These are phyloP conservation scores for Sporisorium iseilematis-ciliati DNA, from an alignment of 1,284 basidiomycete genomes.

Conservation along the genomic window DNA sequence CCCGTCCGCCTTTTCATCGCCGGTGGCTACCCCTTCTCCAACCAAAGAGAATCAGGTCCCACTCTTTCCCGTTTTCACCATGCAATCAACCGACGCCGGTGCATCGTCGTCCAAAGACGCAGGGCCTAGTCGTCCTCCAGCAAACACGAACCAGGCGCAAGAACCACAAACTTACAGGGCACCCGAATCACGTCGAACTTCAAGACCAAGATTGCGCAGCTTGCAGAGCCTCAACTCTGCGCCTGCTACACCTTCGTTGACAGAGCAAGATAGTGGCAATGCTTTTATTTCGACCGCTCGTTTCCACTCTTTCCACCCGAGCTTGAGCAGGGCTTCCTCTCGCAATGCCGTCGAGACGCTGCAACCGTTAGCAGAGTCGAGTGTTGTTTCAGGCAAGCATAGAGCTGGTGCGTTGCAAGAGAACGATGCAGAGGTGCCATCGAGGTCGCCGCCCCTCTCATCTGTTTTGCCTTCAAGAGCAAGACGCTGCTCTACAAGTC, in stretches of 20 bases:
- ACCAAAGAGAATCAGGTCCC: slow-evolving; percentile 33
- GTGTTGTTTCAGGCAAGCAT: slow-evolving; percentile 8
- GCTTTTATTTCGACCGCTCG: slow-evolving; percentile 31
- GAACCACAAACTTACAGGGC: slow-evolving; percentile 12
- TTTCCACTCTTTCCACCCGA: slow-evolving; percentile 27
- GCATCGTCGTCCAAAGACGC: slow-evolving; percentile 11
- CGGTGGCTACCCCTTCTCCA: slow-evolving; percentile 36
- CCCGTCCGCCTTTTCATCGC: slow-evolving; percentile 40
- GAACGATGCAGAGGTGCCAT: not conserved
- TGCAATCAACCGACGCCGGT: slow-evolving; percentile 2
- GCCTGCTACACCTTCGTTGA: slow-evolving; percentile 44
- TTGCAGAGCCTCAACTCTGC: slow-evolving; percentile 49
- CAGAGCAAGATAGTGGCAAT: slow-evolving; percentile 40
- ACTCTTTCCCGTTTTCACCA: slow-evolving; percentile 6
- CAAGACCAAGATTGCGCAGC: slow-evolving; percentile 37
- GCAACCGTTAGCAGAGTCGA: slow-evolving; percentile 45
- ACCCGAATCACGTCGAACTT: slow-evolving; percentile 18
- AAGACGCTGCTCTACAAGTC: slow-evolving; percentile 22
- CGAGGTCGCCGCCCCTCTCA: slow-evolving; percentile 9
- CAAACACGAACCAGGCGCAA: not conserved
- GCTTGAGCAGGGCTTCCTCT: slow-evolving; percentile 26
- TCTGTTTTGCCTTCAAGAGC: slow-evolving; percentile 10
- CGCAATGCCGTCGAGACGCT: slow-evolving; percentile 45
- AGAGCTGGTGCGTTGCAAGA: not conserved
- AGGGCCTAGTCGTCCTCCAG: slow-evolving; percentile 6